A percentile compares a stretch with the other conserved stretches of the same genome.
These are phyloP conservation scores for Lipomyces sp. DNA, from an alignment of 805 yeast species.

Conservation along the genomic window DNA sequence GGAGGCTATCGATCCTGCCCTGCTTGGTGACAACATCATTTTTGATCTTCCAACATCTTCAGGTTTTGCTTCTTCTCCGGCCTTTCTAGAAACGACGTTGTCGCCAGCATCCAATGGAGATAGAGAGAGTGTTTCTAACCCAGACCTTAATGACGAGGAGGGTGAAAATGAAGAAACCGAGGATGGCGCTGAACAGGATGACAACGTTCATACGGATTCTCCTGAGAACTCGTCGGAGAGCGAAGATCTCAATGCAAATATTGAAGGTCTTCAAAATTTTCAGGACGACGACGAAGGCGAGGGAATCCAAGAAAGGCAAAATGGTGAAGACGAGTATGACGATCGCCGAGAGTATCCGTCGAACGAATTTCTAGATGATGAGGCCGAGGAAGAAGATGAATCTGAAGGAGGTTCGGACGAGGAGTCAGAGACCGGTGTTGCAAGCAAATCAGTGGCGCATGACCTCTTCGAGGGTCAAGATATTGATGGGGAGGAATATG, in stretches of 20 bases:
- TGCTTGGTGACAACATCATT: too few species aligned
- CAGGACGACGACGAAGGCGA: constrained; percentile 14
- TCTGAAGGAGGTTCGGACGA: too few species aligned
- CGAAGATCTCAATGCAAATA: constrained; percentile 1
- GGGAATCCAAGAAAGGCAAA: too few species aligned
- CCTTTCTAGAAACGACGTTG: neutral
- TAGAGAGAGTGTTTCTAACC: neutral
- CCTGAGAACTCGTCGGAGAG: neutral
- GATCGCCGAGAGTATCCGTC: neutral
- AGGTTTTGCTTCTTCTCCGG: too few species aligned
- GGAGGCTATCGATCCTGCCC: too few species aligned
- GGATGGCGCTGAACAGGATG: neutral
- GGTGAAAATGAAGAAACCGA: neutral
- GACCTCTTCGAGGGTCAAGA: too few species aligned
- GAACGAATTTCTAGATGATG: neutral
- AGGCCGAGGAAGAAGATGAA: too few species aligned
- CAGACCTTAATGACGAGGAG: neutral
- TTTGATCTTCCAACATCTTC: too few species aligned
- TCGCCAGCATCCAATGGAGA: too few species aligned
- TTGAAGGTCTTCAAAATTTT: constrained; percentile 5
- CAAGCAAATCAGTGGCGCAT: too few species aligned
- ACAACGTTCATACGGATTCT: neutral
- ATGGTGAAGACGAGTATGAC: neutral
- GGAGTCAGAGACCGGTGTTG: too few species aligned
- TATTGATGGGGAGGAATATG: too few species aligned